A percentile compares a stretch with the other conserved stretches of the same genome.
Conservation (phyloP, 2,329 filamentous ascomycete genomes). For the Epichloe uncinata region DNA sequence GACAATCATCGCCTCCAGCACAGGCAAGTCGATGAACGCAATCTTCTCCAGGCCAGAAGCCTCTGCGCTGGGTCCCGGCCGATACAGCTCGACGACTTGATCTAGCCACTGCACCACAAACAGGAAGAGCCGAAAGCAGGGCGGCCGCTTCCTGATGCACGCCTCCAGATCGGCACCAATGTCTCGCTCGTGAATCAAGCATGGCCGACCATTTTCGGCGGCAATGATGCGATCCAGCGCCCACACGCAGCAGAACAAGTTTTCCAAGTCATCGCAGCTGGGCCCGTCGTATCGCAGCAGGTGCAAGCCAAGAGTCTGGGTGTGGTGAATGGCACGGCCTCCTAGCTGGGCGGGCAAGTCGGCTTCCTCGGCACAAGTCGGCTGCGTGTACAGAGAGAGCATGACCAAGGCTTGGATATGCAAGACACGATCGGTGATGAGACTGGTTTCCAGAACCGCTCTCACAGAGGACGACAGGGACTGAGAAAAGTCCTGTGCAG, state of each 20-base stretch:
- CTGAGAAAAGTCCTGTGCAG: slow-evolving; percentile 34
- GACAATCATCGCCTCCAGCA: slow-evolving; percentile 44
- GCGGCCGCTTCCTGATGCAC: slow-evolving; percentile 35
- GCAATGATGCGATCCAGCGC: slow-evolving; percentile 46
- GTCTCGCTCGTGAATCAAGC: slow-evolving; percentile 47
- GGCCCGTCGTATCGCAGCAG: slow-evolving; percentile 28
- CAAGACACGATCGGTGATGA: slow-evolving; percentile 40
- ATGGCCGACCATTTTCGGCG: slow-evolving; percentile 45
- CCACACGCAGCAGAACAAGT: slow-evolving; percentile 46
- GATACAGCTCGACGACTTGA: slow-evolving; percentile 45
- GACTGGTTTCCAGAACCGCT: slow-evolving; percentile 36
- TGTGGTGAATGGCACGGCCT: slow-evolving; percentile 41
- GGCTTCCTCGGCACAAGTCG: slow-evolving; percentile 37
- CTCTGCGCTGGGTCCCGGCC: slow-evolving; percentile 33
- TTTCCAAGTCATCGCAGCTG: slow-evolving; percentile 29
- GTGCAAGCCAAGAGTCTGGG: slow-evolving; percentile 42
- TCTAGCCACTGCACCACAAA: slow-evolving; percentile 42
- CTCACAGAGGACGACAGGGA: slow-evolving; percentile 34
- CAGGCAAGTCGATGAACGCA: slow-evolving; percentile 38
- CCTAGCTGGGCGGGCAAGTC: slow-evolving; percentile 41
- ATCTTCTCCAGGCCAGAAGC: slow-evolving; percentile 28
- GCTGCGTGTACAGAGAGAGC: slow-evolving; percentile 46
- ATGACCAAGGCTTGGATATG: slow-evolving; percentile 41
- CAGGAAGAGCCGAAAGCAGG: slow-evolving; percentile 44
- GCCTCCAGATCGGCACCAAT: slow-evolving; percentile 39